phyloP scores from a whole-genome alignment of 129 eudicot genomes.

The Heracleum sosnowskyi region DNA sequence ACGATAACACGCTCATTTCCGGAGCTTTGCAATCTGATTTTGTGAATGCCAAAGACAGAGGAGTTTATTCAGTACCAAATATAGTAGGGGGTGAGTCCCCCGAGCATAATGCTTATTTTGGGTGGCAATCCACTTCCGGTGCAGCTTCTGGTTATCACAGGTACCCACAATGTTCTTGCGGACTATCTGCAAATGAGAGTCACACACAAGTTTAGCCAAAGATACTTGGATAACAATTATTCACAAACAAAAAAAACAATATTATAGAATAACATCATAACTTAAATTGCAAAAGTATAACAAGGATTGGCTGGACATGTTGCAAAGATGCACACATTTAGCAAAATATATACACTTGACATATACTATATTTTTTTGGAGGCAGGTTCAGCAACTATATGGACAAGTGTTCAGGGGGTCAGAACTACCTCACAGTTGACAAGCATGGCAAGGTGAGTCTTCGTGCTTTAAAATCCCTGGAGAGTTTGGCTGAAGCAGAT shows the following conservation, averaged over 20 bases:
- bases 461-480: constrained; percentile 31
- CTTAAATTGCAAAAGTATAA: not conserved
- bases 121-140: constrained; percentile 66
- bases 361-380: not conserved
- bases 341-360: not conserved
- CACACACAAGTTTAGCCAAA: not conserved
- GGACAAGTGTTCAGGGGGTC: constrained; percentile 63
- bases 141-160: constrained; percentile 68
- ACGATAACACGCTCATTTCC: constrained; percentile 42
- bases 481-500: constrained; percentile 49
- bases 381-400: constrained; percentile 68
- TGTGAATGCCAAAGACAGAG: constrained; percentile 48
- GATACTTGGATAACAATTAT: not conserved
- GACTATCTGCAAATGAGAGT: not conserved
- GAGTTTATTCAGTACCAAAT: constrained; percentile 63
- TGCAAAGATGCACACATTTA: not conserved
- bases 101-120: constrained; percentile 42
- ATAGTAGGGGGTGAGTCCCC: constrained; percentile 38
- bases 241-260: too few relatives aligned
- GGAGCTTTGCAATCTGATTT: constrained; percentile 71
- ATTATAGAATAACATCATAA: not conserved
- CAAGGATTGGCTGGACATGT: not conserved
- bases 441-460: constrained; percentile 57
- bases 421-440: constrained; percentile 49
- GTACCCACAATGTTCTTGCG: constrained; percentile 15